Percentiles rank a stretch among this genome's conserved stretches.
These are phyloP conservation scores for Eutypella sp. DNA, from an alignment of 2,329 filamentous ascomycete species.

Conservation along the genomic window DNA sequence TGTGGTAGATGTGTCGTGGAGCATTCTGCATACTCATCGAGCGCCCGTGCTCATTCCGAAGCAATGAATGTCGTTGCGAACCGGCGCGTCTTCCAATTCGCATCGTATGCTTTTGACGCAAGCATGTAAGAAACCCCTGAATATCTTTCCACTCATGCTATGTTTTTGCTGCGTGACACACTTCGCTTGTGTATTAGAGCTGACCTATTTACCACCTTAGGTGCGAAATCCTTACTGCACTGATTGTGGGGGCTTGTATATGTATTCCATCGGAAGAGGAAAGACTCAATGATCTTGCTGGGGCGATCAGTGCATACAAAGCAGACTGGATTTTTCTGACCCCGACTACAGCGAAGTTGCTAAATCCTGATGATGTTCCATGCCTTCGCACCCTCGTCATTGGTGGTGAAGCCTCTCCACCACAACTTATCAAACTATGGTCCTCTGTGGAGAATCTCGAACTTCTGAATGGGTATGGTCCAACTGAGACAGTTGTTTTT, in stretches of 20 bases:
- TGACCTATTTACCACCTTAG: not conserved
- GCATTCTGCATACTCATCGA: constrained; percentile 1
- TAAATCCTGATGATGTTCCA: constrained; percentile 14
- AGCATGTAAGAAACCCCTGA: constrained; percentile 14
- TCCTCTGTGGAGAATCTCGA: constrained; percentile 4
- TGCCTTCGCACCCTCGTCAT: constrained; percentile 15
- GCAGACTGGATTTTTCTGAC: constrained; percentile 17
- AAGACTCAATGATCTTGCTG: constrained; percentile 27
- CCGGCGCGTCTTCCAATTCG: constrained; percentile 16
- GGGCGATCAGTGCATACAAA: constrained; percentile 10
- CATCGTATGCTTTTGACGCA: constrained; percentile 34
- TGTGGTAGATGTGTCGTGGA: constrained; percentile 14
- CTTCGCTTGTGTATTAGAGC: not conserved
- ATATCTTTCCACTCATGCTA: not conserved
- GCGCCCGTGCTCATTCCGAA: not conserved
- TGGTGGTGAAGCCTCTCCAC: constrained; percentile 27
- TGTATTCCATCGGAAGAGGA: constrained; percentile 34
- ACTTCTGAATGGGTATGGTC: constrained; percentile 29
- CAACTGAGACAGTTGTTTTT: constrained; percentile 22
- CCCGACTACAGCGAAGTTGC: constrained; percentile 14
- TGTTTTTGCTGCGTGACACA: not conserved
- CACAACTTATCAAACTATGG: constrained; percentile 10
- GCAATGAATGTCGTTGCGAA: constrained; percentile 1
- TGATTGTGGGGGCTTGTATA: constrained; percentile 31
- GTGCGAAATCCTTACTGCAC: constrained; percentile 32